Evolutionary conservation across 2,329 filamentous ascomycete species (phyloP).

Genomic region (Alternaria novae-zelandiae): DNA sequence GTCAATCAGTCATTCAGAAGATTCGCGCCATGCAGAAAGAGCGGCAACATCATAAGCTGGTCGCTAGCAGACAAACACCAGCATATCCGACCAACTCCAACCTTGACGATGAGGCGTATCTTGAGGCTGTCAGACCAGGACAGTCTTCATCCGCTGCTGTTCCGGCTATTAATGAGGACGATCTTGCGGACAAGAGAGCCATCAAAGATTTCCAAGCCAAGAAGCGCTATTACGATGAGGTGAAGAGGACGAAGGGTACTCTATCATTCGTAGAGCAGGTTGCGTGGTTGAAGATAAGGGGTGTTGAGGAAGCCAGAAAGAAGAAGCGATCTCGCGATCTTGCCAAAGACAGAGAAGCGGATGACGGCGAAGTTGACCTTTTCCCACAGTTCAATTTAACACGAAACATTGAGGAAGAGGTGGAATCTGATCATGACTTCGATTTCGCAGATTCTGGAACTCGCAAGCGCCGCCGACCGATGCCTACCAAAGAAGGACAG

Average conservation of each 20-base stretch:
- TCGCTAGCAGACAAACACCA: neutral
- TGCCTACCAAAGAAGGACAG: slow-evolving; percentile 20
- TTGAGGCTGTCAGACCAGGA: slow-evolving; percentile 17
- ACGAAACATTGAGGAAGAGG: neutral
- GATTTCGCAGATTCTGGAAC: slow-evolving; percentile 3
- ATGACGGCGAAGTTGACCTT: slow-evolving; percentile 10
- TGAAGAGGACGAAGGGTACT: slow-evolving; percentile 21
- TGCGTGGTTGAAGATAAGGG: slow-evolving; percentile 36
- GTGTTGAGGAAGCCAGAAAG: slow-evolving; percentile 23
- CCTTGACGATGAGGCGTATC: slow-evolving; percentile 17
- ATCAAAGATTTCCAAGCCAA: slow-evolving; percentile 22
- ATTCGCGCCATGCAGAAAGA: slow-evolving; percentile 20
- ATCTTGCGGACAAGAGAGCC: slow-evolving; percentile 17
- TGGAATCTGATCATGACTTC: slow-evolving; percentile 12
- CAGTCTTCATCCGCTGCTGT: neutral
- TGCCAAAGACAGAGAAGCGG: slow-evolving; percentile 13
- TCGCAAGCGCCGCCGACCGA: slow-evolving; percentile 21
- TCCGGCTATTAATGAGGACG: slow-evolving; percentile 5
- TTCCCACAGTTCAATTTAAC: slow-evolving; percentile 13
- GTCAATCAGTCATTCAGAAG: slow-evolving; percentile 4
- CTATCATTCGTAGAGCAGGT: slow-evolving; percentile 35
- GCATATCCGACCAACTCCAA: neutral
- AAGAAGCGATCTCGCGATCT: slow-evolving; percentile 26
- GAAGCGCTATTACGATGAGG: slow-evolving; percentile 27
- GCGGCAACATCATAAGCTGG: slow-evolving; percentile 6